Conservation (phyloP, 139 green algal genomes). For the Chlorella sp. region DNA sequence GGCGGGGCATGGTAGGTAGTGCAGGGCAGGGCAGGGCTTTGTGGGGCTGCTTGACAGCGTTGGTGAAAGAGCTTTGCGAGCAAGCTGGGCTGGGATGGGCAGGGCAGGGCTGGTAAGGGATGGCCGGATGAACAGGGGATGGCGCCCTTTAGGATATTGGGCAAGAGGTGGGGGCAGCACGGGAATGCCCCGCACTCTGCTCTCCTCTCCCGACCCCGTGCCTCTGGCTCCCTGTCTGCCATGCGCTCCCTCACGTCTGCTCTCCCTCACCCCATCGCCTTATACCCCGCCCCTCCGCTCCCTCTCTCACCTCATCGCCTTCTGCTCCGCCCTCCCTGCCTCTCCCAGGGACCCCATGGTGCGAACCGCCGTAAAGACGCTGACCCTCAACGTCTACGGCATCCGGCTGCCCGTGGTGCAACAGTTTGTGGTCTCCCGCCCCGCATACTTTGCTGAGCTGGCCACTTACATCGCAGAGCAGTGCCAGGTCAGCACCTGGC, state of each 20-base stretch:
- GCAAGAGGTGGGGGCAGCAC: too few species aligned
- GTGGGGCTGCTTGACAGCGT: neutral
- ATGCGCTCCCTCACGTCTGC: too few species aligned
- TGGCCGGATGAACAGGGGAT: too few species aligned
- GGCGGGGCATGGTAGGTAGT: neutral
- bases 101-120: too few species aligned
- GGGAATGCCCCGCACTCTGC: too few species aligned
- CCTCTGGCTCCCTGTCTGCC: too few species aligned
- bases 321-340: neutral
- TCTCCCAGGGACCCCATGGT: constrained; percentile 89
- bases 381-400: constrained; percentile 95
- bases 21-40: neutral
- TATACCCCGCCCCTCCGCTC: too few species aligned
- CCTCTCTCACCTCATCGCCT: neutral
- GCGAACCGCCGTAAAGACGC: constrained; percentile 92
- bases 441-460: constrained; percentile 77
- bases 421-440: constrained; percentile 67
- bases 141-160: too few species aligned
- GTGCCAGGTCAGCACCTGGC: constrained; percentile 62
- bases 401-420: constrained; percentile 79
- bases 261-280: too few species aligned
- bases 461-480: constrained; percentile 74
- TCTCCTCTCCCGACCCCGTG: too few species aligned
- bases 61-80: too few species aligned
- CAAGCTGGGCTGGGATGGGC: too few species aligned